Conservation (phyloP, 2,329 filamentous ascomycete species). For the Truncatella angustata region DNA sequence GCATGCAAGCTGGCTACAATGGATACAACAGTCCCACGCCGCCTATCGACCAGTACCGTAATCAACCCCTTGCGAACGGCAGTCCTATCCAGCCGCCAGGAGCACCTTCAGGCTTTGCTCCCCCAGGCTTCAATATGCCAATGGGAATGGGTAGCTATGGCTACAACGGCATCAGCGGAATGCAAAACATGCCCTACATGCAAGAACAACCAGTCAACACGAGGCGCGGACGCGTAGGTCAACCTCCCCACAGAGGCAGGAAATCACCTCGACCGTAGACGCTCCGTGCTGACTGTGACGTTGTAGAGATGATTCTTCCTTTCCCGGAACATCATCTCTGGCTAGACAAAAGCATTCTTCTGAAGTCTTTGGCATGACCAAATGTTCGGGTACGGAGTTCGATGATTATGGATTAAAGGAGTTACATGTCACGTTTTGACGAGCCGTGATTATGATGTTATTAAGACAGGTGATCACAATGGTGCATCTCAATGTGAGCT, state of each 20-base stretch:
- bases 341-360: constrained; percentile 4
- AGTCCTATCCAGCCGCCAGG: constrained; percentile 48
- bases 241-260: constrained; percentile 32
- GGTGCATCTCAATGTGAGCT: too few relatives aligned
- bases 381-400: not conserved
- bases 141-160: constrained; percentile 30
- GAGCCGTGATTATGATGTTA: constrained; percentile 11
- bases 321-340: constrained; percentile 1
- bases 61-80: constrained; percentile 48
- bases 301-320: constrained; percentile 26
- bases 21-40: constrained; percentile 49
- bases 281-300: constrained; percentile 23
- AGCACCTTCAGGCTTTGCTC: constrained; percentile 28
- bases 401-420: not conserved
- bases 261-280: constrained; percentile 28
- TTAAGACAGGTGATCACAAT: constrained; percentile 24
- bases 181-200: constrained; percentile 52
- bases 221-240: constrained; percentile 58
- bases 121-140: constrained; percentile 30
- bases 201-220: constrained; percentile 55
- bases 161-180: constrained; percentile 42
- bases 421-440: too few relatives aligned
- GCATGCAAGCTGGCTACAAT: constrained; percentile 55
- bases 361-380: not conserved
- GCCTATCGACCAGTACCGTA: constrained; percentile 55